Percentiles rank a stretch among this genome's conserved stretches.
Evolutionary conservation across 2,329 filamentous ascomycete genomes (phyloP).

Genomic region (Cryphonectria japonica): DNA sequence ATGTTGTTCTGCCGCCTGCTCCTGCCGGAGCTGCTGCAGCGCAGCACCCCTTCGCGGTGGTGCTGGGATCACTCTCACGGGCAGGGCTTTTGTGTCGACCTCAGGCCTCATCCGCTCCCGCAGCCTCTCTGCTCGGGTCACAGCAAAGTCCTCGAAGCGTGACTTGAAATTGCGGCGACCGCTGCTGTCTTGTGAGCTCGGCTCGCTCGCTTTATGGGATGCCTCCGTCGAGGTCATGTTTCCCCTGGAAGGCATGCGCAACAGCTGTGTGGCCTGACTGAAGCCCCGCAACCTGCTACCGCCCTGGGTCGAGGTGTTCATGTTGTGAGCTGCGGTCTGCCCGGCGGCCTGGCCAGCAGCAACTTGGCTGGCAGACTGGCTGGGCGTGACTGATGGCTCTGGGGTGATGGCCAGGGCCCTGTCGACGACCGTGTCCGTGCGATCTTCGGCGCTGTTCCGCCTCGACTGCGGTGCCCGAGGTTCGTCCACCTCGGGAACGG

Average conservation of each 20-base stretch:
- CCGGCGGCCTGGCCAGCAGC: slow-evolving; percentile 20
- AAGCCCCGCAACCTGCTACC: slow-evolving; percentile 39
- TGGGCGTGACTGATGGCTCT: slow-evolving; percentile 29
- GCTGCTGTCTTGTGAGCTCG: slow-evolving; percentile 29
- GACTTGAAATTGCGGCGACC: slow-evolving; percentile 59
- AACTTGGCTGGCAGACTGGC: slow-evolving; percentile 31
- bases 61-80: slow-evolving; percentile 64
- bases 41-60: slow-evolving; percentile 61
- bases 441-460: slow-evolving; percentile 15
- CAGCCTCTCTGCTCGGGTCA: slow-evolving; percentile 62
- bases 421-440: slow-evolving; percentile 21
- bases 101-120: slow-evolving; percentile 59
- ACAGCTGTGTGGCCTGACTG: slow-evolving; percentile 37
- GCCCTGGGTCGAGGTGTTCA: slow-evolving; percentile 11
- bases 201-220: slow-evolving; percentile 13
- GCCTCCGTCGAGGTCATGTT: slow-evolving; percentile 21
- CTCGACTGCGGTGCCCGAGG: slow-evolving; percentile 32
- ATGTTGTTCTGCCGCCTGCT: slow-evolving; percentile 46
- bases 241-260: slow-evolving; percentile 31
- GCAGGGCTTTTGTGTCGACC: slow-evolving; percentile 58
- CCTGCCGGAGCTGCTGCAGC: slow-evolving; percentile 59
- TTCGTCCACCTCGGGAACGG: slow-evolving; percentile 42
- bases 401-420: slow-evolving; percentile 22
- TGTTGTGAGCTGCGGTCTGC: background rate
- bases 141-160: slow-evolving; percentile 64